These are phyloP conservation scores for Achlya hypogyna DNA, from an alignment of 352 stramenopile genomes.

Conservation along the genomic window DNA sequence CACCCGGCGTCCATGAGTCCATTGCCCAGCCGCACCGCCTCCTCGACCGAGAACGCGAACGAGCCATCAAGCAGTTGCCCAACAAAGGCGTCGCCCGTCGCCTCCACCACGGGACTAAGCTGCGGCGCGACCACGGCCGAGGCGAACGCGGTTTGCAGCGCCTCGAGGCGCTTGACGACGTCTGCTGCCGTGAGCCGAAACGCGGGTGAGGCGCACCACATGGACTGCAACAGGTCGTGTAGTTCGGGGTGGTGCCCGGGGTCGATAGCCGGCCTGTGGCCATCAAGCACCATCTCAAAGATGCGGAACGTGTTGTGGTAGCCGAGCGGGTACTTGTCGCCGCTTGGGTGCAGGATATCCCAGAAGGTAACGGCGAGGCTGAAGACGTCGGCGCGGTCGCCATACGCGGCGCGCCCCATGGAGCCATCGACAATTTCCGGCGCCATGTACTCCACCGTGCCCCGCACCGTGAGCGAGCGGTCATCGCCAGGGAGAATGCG, in stretches of 20 bases:
- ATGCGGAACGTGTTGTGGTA: slow-evolving; percentile 25
- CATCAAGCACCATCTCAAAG: slow-evolving; percentile 28
- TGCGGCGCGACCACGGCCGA: slow-evolving; percentile 20
- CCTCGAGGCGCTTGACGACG: slow-evolving; percentile 27
- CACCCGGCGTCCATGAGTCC: slow-evolving; percentile 31
- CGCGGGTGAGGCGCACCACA: slow-evolving; percentile 25
- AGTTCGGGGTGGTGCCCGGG: slow-evolving; percentile 21
- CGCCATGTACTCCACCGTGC: slow-evolving; percentile 44
- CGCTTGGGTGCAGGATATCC: slow-evolving; percentile 34
- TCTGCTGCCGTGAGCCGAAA: slow-evolving; percentile 22
- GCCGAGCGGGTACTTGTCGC: slow-evolving; percentile 23
- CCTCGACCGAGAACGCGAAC: slow-evolving; percentile 12
- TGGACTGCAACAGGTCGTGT: slow-evolving; percentile 23
- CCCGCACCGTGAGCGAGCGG: slow-evolving; percentile 21
- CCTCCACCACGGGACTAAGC: slow-evolving; percentile 17
- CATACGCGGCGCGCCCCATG: slow-evolving; percentile 25
- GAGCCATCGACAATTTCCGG: slow-evolving; percentile 41
- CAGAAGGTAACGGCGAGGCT: slow-evolving; percentile 43
- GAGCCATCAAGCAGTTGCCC: slow-evolving; percentile 17
- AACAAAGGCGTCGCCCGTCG: slow-evolving; percentile 23
- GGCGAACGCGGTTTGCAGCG: slow-evolving; percentile 25
- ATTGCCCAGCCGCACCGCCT: slow-evolving; percentile 31
- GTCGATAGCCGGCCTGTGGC: slow-evolving; percentile 25
- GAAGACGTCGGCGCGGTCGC: slow-evolving; percentile 41
- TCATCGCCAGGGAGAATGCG: slow-evolving; percentile 24